Conservation (phyloP, 352 stramenopile genomes). For the Phytophthora vignae region DNA sequence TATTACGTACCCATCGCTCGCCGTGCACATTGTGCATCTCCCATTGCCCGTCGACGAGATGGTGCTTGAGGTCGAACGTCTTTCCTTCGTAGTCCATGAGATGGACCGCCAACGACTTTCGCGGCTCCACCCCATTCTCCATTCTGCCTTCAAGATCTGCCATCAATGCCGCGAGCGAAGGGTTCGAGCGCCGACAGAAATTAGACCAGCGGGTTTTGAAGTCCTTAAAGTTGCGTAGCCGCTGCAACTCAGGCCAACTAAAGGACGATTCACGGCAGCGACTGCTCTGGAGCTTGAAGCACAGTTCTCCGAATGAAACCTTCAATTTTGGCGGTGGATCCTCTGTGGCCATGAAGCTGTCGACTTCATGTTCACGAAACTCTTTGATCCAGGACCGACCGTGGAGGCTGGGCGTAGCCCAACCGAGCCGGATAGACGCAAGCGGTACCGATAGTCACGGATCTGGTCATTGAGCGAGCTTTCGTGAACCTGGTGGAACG, state of each 20-base stretch:
- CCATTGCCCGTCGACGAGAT: background rate
- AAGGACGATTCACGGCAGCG: background rate
- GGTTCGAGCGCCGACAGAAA: background rate
- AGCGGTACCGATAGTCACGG: background rate
- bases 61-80: background rate
- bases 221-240: background rate
- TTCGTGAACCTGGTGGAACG: background rate
- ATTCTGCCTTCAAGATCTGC: background rate
- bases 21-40: background rate
- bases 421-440: background rate
- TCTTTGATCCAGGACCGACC: background rate
- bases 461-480: background rate
- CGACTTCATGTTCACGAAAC: background rate
- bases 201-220: background rate
- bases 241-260: background rate
- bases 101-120: background rate
- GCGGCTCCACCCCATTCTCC: background rate
- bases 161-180: background rate
- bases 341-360: background rate
- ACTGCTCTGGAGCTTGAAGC: background rate
- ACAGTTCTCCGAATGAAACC: background rate
- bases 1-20: background rate
- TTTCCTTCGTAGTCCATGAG: background rate
- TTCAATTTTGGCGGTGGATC: background rate
- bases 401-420: background rate